These are phyloP conservation scores for Solanum sejunctum DNA, from an alignment of 257 asterid genomes.

Conservation along the genomic window DNA sequence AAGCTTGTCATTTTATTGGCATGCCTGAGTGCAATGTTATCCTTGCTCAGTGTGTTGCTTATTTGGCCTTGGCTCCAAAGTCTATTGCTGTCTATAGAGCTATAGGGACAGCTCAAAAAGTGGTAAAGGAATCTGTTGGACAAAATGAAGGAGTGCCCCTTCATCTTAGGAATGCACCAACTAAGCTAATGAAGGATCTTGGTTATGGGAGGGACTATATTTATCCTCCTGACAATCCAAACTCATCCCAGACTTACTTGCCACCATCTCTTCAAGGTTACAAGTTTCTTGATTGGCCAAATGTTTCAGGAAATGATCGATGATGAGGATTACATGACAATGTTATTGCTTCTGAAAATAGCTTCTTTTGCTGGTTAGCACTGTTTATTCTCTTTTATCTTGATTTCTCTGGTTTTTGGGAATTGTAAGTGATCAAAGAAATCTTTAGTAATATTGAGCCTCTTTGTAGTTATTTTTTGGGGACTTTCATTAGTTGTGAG, in stretches of 20 bases:
- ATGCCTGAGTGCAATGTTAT: conserved; percentile 78
- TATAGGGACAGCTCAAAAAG: conserved; percentile 39
- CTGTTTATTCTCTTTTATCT: not conserved
- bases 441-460: not conserved
- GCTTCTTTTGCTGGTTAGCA: not conserved
- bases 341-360: not conserved
- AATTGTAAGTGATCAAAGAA: not conserved
- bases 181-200: conserved; percentile 79
- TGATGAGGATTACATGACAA: not conserved
- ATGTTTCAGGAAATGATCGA: not conserved
- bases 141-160: conserved; percentile 72
- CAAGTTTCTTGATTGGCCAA: conserved; percentile 61
- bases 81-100: conserved; percentile 62
- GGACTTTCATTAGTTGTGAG: not conserved
- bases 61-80: conserved; percentile 72
- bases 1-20: conserved; percentile 69
- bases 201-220: conserved; percentile 66
- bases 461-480: not conserved
- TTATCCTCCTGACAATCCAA: conserved; percentile 60
- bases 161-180: conserved; percentile 83
- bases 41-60: conserved; percentile 68
- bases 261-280: conserved; percentile 60
- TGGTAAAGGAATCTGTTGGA: conserved; percentile 70
- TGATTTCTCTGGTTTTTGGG: not conserved
- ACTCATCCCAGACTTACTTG: conserved; percentile 38